Evolutionary conservation across 2,329 filamentous ascomycete species (phyloP).

Genomic region (Chalara sp.): DNA sequence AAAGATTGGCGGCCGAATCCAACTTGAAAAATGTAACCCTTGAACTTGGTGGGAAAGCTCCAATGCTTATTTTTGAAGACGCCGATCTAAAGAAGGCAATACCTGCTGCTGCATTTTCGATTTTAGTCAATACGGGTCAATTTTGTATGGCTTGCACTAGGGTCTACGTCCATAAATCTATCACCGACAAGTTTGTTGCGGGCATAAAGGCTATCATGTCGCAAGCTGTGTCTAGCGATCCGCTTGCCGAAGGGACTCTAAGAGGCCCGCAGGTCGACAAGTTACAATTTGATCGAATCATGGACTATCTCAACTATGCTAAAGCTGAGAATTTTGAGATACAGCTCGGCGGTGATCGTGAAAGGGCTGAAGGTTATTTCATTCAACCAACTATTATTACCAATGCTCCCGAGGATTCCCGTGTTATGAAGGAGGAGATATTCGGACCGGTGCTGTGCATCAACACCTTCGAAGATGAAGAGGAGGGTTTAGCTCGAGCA

Average conservation of each 20-base stretch:
- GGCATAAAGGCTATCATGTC: neutral
- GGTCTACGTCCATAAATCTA: slow-evolving; percentile 55
- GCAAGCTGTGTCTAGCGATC: neutral
- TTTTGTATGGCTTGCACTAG: slow-evolving; percentile 51
- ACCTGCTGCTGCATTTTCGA: slow-evolving; percentile 18
- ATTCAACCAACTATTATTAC: slow-evolving; percentile 8
- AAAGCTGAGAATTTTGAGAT: neutral
- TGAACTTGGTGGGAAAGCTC: slow-evolving; percentile 58
- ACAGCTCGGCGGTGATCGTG: neutral
- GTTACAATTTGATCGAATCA: slow-evolving; percentile 6
- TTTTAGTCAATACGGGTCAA: slow-evolving; percentile 54
- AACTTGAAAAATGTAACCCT: slow-evolving; percentile 56
- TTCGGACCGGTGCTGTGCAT: slow-evolving; percentile 48
- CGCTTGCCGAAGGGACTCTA: neutral
- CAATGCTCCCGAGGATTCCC: slow-evolving; percentile 1
- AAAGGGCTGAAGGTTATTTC: slow-evolving; percentile 4
- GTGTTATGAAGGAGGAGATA: slow-evolving; percentile 39
- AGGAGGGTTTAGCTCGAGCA: slow-evolving; percentile 50
- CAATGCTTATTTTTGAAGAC: slow-evolving; percentile 53
- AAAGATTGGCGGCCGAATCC: slow-evolving; percentile 54
- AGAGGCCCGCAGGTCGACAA: slow-evolving; percentile 8
- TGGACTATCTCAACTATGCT: slow-evolving; percentile 2
- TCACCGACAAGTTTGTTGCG: slow-evolving; percentile 46
- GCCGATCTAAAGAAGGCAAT: slow-evolving; percentile 35
- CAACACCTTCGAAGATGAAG: slow-evolving; percentile 38